Conservation (phyloP, 1,139 yeast species). For the Meyerozyma smithsonii region DNA sequence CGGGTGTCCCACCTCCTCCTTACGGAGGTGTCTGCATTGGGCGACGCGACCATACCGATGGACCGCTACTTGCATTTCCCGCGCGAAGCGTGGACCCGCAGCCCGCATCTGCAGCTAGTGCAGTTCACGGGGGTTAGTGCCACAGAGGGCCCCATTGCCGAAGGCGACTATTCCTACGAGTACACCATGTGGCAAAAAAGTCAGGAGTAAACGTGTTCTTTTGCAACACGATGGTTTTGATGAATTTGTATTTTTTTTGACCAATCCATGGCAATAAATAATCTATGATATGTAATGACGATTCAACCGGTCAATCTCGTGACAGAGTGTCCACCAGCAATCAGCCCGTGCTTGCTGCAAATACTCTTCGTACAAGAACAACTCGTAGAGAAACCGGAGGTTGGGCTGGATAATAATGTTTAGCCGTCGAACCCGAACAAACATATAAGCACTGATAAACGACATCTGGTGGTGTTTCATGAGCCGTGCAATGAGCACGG, state of each 20-base stretch:
- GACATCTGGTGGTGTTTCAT: conserved; percentile 68
- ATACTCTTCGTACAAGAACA: conserved; percentile 71
- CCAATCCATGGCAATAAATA: neutral
- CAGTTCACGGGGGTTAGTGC: conserved; percentile 38
- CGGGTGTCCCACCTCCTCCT: conserved; percentile 56
- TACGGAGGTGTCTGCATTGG: conserved; percentile 56
- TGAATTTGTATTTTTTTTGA: neutral
- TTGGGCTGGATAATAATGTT: conserved; percentile 92
- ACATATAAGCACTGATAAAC: conserved; percentile 70
- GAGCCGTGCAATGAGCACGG: conserved; percentile 85
- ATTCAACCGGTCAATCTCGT: conserved; percentile 32
- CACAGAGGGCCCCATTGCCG: conserved; percentile 35
- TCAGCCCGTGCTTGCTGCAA: conserved; percentile 18
- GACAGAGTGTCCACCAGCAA: conserved; percentile 34
- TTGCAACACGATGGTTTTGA: neutral
- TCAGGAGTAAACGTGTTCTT: too few species aligned
- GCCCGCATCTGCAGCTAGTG: conserved; percentile 29
- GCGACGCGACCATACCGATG: conserved; percentile 41
- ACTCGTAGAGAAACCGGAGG: conserved; percentile 77
- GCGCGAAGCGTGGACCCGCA: conserved; percentile 33
- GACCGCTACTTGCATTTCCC: conserved; percentile 58
- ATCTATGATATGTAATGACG: conserved; percentile 21
- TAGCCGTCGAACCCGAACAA: conserved; percentile 76
- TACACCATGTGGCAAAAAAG: conserved; percentile 48
- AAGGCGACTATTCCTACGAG: conserved; percentile 44